Evolutionary conservation across 805 yeast species (phyloP), one percentile per base, ranked within the genome.

Genomic region (Ogataea corticis): DNA sequence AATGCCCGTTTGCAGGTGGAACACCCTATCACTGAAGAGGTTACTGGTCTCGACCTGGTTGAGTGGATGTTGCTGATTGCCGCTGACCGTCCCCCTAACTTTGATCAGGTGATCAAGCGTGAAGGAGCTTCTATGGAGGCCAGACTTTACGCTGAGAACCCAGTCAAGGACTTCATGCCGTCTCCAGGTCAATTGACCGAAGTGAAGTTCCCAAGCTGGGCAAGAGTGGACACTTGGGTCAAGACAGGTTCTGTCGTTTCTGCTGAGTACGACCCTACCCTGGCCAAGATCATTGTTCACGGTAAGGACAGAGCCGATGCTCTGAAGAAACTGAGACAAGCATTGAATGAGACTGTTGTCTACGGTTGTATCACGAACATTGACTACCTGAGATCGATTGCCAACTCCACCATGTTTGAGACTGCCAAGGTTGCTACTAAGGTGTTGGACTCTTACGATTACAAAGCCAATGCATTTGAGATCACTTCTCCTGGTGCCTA

Each of bases 1-100:
- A 92, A 92, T 65, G 96, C 99, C 11, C 83, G 99, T 63, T 77
- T 92, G 57, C 99, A 92, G 68, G 99, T 92, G 38, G 99, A 92
- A 72, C 99, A 92, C 67, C 98, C 98, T 33, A 85, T 94, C 58
- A 92, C 99, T 23, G 99, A 92, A 69, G 75, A 82, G 81, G 96
- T 88, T 33, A 92, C 97, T 15, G 97, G 97, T 2, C 71, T 91
- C 43, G 99, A 92, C 68, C 73, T 92, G 52, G 98, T 92, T 16
- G 97, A 94, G 67, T 89, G 97, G 97, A 94, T 94, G 99, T 71
- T 92, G 51, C 72, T 75, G 56, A 86, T 92, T 63, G 97, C 97
- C 28, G 96, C 96, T 30, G 91, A 88, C 61, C 77, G 77, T 54
- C 83, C 97, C 3, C 96, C 96, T 5, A 87, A 84, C 61, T 88